These are phyloP conservation scores for Silene vulgaris DNA, from an alignment of 179 eudicot genomes.

Conservation along the genomic window DNA sequence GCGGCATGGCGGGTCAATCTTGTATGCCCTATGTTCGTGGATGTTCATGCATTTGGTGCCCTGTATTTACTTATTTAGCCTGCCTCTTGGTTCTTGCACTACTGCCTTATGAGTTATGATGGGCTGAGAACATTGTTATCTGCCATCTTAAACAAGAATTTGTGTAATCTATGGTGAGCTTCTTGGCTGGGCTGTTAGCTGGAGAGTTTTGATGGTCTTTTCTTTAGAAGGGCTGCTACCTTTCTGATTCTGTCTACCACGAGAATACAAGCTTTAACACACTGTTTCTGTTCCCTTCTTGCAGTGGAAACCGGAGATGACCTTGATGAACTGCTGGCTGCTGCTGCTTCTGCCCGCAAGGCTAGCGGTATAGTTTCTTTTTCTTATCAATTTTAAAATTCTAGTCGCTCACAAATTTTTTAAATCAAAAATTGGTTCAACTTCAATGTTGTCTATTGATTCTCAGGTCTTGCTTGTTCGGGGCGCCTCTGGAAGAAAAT, in stretches of 20 bases:
- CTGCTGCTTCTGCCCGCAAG: conserved; percentile 69
- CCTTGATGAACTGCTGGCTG: conserved; percentile 70
- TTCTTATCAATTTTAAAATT: background rate
- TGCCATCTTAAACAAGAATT: background rate
- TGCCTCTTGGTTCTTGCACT: background rate
- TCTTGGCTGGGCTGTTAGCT: background rate
- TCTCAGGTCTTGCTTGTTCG: conserved; percentile 61
- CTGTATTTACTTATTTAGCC: conserved; percentile 12
- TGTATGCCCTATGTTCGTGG: background rate
- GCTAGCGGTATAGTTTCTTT: conserved; percentile 45
- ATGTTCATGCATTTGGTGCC: background rate
- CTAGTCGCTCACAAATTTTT: background rate
- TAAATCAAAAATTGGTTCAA: background rate
- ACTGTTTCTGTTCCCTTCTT: background rate
- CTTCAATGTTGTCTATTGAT: conserved; percentile 5
- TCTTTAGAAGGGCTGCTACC: conserved; percentile 3
- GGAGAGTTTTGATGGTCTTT: background rate
- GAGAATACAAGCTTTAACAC: background rate
- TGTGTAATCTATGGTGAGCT: conserved; percentile 1
- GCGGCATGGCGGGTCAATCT: background rate
- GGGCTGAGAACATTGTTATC: background rate
- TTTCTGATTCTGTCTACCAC: conserved; percentile 8
- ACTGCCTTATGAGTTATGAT: background rate
- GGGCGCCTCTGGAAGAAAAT: conserved; percentile 78
- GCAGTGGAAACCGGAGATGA: conserved; percentile 72